Conservation (phyloP, 208 protist genomes). For the Trichomonas tenax region DNA sequence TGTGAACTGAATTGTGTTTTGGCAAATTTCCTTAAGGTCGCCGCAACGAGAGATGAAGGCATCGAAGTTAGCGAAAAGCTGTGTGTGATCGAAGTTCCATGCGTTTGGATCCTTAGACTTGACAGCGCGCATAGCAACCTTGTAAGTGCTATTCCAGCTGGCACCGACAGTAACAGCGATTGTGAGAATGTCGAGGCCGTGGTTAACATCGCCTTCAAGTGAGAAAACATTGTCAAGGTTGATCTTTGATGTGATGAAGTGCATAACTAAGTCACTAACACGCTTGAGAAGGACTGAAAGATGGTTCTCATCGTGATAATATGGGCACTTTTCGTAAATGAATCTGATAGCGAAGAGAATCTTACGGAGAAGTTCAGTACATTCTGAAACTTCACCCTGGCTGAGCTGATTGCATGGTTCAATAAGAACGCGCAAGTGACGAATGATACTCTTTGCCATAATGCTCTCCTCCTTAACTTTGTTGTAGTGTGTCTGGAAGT, state of each 20-base stretch:
- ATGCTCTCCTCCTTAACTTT: neutral
- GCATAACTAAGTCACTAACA: conserved; percentile 18
- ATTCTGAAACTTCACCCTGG: conserved; percentile 16
- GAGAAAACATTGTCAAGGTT: neutral
- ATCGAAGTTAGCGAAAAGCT: conserved; percentile 17
- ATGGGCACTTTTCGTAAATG: neutral
- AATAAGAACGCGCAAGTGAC: neutral
- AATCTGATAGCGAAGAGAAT: conserved; percentile 12
- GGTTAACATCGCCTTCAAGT: neutral
- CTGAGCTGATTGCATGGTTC: conserved; percentile 11
- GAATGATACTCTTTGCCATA: neutral
- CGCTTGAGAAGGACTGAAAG: neutral
- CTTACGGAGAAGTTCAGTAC: neutral
- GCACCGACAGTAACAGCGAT: conserved; percentile 9
- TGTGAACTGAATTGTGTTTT: conserved; percentile 15
- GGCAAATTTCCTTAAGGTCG: conserved; percentile 17
- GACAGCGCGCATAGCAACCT: neutral
- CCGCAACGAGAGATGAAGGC: conserved; percentile 7
- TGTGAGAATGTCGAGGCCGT: neutral
- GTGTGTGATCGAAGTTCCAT: conserved; percentile 17
- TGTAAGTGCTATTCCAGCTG: neutral
- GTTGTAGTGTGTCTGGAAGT: neutral
- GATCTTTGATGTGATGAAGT: conserved; percentile 17
- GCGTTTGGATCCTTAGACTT: neutral
- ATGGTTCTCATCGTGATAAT: conserved; percentile 15